Evolutionary conservation across 106 monocot genomes (phyloP), one percentile per base, ranked within the genome.

Genomic region (Triglochin maritima): DNA sequence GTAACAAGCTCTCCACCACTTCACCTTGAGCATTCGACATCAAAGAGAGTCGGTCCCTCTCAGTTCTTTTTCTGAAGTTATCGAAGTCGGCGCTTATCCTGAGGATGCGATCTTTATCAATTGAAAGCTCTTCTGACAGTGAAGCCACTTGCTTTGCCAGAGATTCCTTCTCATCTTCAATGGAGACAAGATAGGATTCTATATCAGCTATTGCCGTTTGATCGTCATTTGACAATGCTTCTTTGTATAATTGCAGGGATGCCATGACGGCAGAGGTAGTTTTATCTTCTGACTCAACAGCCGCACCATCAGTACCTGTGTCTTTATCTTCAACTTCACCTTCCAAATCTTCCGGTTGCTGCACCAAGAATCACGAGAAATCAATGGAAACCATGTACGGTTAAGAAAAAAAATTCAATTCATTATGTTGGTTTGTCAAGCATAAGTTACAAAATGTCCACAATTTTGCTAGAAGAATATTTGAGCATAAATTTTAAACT

Each of bases 1-100:
- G 89, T 68, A 93, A 73, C 41, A 93, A 75, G 63, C 69, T 80
- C 78, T 94, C 93, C 47, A 94, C 46, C 46, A 93, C 80, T 67
- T 93, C 93, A 41, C 89, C 89, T 69, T 82, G 83, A 6, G 74
- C 89, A 49, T 93, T 89, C 13, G 76, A 70, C 86, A 93, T 84
- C 69, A 93, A 46, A 56, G 81, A 84, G 49, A 84, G 77, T 46
- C 73, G 77, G 17, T 89, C 80, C 73, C 73, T 89, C 70, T 93
- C 89, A 0, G 84, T 84, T 68, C 93, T 86, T 68, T 86, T 89
- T 66, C 93, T 74, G 62, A 86, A 93, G 57, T 93, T 93, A 59
- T 93, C 93, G 63, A 93, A 93, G 64, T 93, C 93, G 5, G 93
- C 93, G 62, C 89, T 82, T 64, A 93, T 89, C 56, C 89, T 80